Conservation (phyloP, 768 basidiomycete genomes). For the Boletus insuetus region DNA sequence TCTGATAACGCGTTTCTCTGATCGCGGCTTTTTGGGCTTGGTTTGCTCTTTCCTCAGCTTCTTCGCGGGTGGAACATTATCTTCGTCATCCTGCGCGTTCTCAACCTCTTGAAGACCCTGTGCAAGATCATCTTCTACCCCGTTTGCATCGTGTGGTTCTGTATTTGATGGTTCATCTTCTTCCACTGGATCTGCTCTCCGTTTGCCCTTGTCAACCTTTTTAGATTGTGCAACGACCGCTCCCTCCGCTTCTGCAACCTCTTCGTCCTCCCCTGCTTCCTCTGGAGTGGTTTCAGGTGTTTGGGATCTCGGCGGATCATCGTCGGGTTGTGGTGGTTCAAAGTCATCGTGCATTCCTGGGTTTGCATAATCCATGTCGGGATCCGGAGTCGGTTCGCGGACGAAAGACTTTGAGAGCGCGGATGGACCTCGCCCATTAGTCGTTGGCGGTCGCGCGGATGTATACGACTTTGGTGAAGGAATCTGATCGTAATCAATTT, state of each 20-base stretch:
- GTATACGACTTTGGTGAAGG: conserved; percentile 52
- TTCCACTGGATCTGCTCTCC: conserved; percentile 28
- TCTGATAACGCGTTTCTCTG: conserved; percentile 18
- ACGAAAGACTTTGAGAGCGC: conserved; percentile 29
- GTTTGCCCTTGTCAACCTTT: conserved; percentile 40
- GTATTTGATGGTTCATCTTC: conserved; percentile 7
- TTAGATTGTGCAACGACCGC: conserved; percentile 24
- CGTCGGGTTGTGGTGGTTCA: conserved; percentile 19
- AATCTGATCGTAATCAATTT: conserved; percentile 59
- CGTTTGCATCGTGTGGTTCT: conserved; percentile 21
- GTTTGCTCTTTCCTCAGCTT: conserved; percentile 28
- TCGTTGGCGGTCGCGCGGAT: conserved; percentile 30
- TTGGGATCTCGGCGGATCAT: conserved; percentile 37
- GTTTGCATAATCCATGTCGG: conserved; percentile 24
- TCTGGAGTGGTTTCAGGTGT: conserved; percentile 51
- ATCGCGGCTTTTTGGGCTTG: conserved; percentile 27
- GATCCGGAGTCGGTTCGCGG: conserved; percentile 21
- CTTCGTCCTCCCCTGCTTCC: conserved; percentile 30
- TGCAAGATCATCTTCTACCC: conserved; percentile 43
- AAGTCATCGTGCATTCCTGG: conserved; percentile 28
- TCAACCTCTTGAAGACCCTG: conserved; percentile 43
- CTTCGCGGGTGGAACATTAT: conserved; percentile 27
- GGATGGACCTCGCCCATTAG: conserved; percentile 36
- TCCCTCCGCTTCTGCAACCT: conserved; percentile 33
- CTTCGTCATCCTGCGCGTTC: conserved; percentile 52